These are phyloP conservation scores for Macrolepiota fuliginosa DNA, from an alignment of 768 basidiomycete genomes.

Conservation along the genomic window DNA sequence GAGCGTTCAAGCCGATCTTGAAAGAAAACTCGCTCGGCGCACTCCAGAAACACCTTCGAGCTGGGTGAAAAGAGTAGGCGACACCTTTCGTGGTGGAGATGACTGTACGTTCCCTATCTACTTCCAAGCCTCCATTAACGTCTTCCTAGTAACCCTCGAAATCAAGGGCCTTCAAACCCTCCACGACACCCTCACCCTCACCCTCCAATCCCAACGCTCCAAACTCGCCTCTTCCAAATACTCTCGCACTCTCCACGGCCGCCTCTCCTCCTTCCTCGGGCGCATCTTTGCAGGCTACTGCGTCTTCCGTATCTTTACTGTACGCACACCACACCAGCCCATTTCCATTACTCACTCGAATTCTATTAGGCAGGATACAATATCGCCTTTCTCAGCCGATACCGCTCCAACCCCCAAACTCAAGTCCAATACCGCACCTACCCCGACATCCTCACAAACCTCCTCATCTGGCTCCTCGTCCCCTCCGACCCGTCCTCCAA, in stretches of 20 bases:
- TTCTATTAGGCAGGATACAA: conserved; percentile 35
- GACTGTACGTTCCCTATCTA: conserved; percentile 26
- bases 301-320: conserved; percentile 57
- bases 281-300: conserved; percentile 68
- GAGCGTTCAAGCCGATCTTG: conserved; percentile 59
- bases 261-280: conserved; percentile 42
- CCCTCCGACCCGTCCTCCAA: conserved; percentile 24
- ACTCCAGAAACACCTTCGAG: not conserved
- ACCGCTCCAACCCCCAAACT: conserved; percentile 25
- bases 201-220: conserved; percentile 47
- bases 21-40: conserved; percentile 21
- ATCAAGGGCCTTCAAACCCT: conserved; percentile 63
- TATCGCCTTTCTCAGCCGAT: conserved; percentile 36
- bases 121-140: not conserved
- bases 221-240: conserved; percentile 49
- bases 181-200: conserved; percentile 64
- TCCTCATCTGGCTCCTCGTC: conserved; percentile 26
- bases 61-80: conserved; percentile 51
- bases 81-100: conserved; percentile 48
- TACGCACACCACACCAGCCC: conserved; percentile 35
- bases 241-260: conserved; percentile 53
- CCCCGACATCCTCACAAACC: conserved; percentile 39
- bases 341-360: not conserved
- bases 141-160: conserved; percentile 47
- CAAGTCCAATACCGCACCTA: conserved; percentile 28